phyloP scores from a whole-genome alignment of 169 alveolate species.

The Eimeria acervulina region DNA sequence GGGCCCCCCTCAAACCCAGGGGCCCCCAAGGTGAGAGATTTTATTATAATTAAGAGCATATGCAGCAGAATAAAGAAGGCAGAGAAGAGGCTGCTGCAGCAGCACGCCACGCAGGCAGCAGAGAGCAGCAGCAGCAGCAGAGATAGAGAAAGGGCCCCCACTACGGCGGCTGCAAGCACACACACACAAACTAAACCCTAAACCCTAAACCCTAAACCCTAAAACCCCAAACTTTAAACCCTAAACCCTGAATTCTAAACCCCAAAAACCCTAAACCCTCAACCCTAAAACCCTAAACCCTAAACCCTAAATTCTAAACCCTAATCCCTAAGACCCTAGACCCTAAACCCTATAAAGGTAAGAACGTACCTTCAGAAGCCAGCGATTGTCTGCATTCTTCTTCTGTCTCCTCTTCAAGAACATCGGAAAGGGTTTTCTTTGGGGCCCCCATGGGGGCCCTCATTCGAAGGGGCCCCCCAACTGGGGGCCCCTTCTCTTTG shows the following conservation, averaged over 20 bases:
- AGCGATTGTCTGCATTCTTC: background rate
- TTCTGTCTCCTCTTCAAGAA: background rate
- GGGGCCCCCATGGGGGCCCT: background rate
- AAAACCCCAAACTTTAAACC: too few relatives aligned
- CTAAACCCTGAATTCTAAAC: background rate
- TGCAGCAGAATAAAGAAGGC: background rate
- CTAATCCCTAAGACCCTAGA: background rate
- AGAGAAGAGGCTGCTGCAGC: slow-evolving; percentile 12
- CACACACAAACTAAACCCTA: background rate
- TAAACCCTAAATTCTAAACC: background rate
- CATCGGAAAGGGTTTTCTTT: background rate
- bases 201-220: too few relatives aligned
- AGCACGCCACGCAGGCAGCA: background rate
- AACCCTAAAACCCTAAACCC: background rate
- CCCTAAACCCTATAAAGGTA: background rate
- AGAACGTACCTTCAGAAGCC: slow-evolving; percentile 21
- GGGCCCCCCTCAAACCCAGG: too few relatives aligned
- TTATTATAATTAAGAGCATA: background rate
- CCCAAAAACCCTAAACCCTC: background rate
- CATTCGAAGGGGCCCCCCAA: background rate
- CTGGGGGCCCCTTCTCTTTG: background rate
- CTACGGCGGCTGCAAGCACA: slow-evolving; percentile 22
- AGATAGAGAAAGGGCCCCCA: slow-evolving; percentile 23
- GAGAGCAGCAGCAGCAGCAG: slow-evolving; percentile 15
- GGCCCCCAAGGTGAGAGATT: too few relatives aligned